Evolutionary conservation across 768 basidiomycete species (phyloP), one percentile per base, ranked within the genome.

Genomic region (Mrakia blollopis): DNA sequence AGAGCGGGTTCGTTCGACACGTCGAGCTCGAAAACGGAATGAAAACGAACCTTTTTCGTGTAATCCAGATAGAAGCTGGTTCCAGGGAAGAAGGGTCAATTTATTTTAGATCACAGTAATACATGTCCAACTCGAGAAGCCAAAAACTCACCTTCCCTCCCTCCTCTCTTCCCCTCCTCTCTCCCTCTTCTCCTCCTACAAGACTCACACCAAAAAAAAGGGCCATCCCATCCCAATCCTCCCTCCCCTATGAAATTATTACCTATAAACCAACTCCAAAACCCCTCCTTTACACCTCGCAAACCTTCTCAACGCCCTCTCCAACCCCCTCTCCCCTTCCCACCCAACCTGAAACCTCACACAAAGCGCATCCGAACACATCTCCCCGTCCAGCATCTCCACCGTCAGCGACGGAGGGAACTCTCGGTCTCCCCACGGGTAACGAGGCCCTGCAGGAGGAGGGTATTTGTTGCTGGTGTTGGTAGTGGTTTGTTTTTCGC

Each of bases 321-420:
- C 47, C 61, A 77, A 65, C 16, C 76, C 76, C 14, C 28, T 30
- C 61, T 77, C 76, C 5, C 61, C 76, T 3, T 89, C 89, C 94
- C 93, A 95, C 0, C 91, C 90, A 44, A 90, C 89, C 79, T 92
- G 89, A 80, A 95, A 96, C 78, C 83, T 87, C 35, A 91, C 89
- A 65, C 91, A 90, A 62, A 98, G 84, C 84, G 98, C 95, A 81
- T 98, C 96, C 2, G 92, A 91, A 83, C 94, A 91, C 82, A 94
- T 94, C 75, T 90, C 91, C 13, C 96, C 97, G 81, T 98, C 91
- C 18, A 98, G 86, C 77, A 92, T 82, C 10, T 72, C 71, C 3
- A 85, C 79, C 37, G 82, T 75, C 52, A 85, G 76, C 39, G 79
- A 80, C 65, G 81, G 81, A 52, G 83, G 82, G 74, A 80, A 79